Evolutionary conservation across 106 monocot genomes (phyloP).

Genomic region (Acorus gramineus): DNA sequence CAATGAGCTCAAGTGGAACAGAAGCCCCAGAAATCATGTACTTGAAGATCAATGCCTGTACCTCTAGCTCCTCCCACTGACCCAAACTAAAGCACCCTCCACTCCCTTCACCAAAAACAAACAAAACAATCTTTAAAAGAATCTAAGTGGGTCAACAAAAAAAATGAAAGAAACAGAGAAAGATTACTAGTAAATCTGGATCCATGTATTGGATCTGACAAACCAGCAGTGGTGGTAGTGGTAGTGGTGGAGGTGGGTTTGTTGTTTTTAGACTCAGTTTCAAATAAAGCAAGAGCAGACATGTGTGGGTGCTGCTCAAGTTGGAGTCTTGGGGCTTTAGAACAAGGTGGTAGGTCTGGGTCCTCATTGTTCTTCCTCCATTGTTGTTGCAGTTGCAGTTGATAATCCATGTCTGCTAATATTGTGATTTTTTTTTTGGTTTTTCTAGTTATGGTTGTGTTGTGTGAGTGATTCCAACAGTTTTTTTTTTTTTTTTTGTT

Average conservation of each 20-base stretch:
- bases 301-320: slow-evolving; percentile 8
- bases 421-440: no score
- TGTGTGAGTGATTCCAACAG: no score
- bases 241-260: not conserved
- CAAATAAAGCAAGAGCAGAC: slow-evolving; percentile 9
- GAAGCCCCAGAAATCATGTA: slow-evolving; percentile 37
- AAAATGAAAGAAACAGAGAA: no score
- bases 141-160: no score
- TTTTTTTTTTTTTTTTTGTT: no score
- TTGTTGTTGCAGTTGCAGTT: not conserved
- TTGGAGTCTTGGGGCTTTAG: slow-evolving; percentile 7
- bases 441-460: no score
- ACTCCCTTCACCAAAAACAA: slow-evolving; percentile 7
- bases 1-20: slow-evolving; percentile 33
- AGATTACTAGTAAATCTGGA: no score
- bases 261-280: not conserved
- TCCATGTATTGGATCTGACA: no score
- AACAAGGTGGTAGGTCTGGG: slow-evolving; percentile 4
- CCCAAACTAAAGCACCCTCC: slow-evolving; percentile 16
- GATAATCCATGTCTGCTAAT: no score
- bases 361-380: slow-evolving; percentile 5
- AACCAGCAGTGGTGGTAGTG: not conserved
- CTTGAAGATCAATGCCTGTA: slow-evolving; percentile 51
- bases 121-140: no score
- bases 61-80: slow-evolving; percentile 58